phyloP scores from a whole-genome alignment of 805 yeast genomes.

The Aciculoconidium aculeatum region DNA sequence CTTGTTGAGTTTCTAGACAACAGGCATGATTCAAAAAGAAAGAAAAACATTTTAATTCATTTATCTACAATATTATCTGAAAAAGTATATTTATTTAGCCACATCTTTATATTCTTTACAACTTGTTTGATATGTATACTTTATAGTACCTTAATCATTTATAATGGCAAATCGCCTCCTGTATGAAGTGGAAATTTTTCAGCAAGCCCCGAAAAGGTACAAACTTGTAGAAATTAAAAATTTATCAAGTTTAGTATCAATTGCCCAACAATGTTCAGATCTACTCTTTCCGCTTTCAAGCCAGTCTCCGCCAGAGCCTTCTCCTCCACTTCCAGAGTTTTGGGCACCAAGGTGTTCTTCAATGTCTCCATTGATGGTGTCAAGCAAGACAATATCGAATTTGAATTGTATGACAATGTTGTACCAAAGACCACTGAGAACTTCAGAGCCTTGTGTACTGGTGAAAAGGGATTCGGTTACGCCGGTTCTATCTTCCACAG shows the following conservation, averaged over 20 bases:
- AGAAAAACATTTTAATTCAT: neutral
- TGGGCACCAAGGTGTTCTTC: conserved; percentile 51
- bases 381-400: conserved; percentile 34
- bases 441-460: conserved; percentile 79
- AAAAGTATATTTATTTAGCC: conserved; percentile 1
- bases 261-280: conserved; percentile 15
- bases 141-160: no score
- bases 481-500: conserved; percentile 89
- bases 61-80: no score
- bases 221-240: neutral
- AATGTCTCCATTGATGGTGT: conserved; percentile 53
- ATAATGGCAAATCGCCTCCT: no score
- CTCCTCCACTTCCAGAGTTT: conserved; percentile 39
- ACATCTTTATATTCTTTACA: no score
- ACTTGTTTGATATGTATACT: no score
- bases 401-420: conserved; percentile 43
- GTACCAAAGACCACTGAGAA: conserved; percentile 76
- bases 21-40: neutral
- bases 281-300: conserved; percentile 14
- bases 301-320: conserved; percentile 39
- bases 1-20: conserved; percentile 40
- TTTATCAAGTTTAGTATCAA: neutral
- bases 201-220: neutral
- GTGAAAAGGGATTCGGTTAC: conserved; percentile 93
- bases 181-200: no score